These are phyloP conservation scores for Magnusiomyces tetraspermus DNA, from an alignment of 1,139 yeast genomes.

Conservation along the genomic window DNA sequence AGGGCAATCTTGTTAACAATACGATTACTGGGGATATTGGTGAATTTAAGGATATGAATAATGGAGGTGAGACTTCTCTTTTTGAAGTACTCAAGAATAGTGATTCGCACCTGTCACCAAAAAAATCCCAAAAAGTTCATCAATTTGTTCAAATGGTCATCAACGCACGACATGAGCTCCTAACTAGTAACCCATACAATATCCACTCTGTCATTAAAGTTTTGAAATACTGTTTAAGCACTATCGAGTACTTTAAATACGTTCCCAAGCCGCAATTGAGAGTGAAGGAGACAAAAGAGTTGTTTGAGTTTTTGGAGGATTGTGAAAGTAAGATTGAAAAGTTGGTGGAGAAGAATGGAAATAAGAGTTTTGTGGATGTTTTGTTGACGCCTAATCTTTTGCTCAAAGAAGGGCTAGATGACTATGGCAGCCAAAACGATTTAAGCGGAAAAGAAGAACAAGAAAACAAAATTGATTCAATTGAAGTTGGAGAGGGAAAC, in stretches of 20 bases:
- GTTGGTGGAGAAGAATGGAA: neutral
- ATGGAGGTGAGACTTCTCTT: constrained; percentile 9
- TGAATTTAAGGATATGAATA: neutral
- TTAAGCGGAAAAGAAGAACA: no score
- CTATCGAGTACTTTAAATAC: constrained; percentile 6
- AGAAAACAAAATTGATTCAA: no score
- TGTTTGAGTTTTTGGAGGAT: constrained; percentile 6
- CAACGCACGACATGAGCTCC: constrained; percentile 24
- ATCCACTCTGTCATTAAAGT: constrained; percentile 1
- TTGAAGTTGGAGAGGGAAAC: no score
- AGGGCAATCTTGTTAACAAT: neutral
- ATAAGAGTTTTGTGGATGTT: neutral
- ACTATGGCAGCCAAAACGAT: no score
- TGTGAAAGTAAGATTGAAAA: neutral
- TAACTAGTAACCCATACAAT: constrained; percentile 8
- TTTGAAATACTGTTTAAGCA: constrained; percentile 2
- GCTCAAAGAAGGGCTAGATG: neutral
- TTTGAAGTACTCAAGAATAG: constrained; percentile 33
- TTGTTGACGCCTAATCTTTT: neutral
- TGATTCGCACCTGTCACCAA: constrained; percentile 3
- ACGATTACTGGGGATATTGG: neutral
- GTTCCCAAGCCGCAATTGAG: neutral
- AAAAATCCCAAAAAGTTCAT: constrained; percentile 17
- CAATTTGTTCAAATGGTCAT: constrained; percentile 32
- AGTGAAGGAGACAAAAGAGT: neutral